Conservation (phyloP, 148 eudicot species). For the Amaranthus cruentus region DNA sequence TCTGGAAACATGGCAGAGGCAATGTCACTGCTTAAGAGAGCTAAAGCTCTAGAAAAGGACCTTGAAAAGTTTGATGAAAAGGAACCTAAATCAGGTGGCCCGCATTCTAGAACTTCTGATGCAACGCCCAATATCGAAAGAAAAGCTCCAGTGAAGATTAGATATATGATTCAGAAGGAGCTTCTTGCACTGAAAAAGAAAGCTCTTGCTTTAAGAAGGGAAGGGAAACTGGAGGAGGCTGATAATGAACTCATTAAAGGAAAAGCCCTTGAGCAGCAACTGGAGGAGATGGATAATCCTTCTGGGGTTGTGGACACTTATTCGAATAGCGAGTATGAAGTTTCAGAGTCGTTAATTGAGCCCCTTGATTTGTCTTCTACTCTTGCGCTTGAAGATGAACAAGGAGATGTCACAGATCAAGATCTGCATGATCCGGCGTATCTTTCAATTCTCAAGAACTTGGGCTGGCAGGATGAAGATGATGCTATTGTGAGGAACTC, state of each 20-base stretch:
- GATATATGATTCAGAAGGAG: conserved; percentile 68
- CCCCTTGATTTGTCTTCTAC: conserved; percentile 28
- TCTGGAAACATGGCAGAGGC: conserved; percentile 68
- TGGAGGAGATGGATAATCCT: conserved; percentile 67
- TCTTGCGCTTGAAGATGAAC: conserved; percentile 41
- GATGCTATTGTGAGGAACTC: conserved; percentile 24
- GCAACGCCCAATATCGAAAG: conserved; percentile 7
- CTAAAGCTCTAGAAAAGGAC: conserved; percentile 70
- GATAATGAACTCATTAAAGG: conserved; percentile 83
- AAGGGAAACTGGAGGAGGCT: conserved; percentile 80
- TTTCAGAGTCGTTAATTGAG: conserved; percentile 12
- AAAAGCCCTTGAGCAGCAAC: conserved; percentile 78
- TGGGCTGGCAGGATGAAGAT: conserved; percentile 90
- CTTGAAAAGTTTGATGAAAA: conserved; percentile 33
- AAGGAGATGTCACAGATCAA: conserved; percentile 69
- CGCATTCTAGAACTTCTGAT: conserved; percentile 20
- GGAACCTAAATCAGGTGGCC: conserved; percentile 8
- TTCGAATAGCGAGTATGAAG: conserved; percentile 9
- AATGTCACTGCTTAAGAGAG: conserved; percentile 58
- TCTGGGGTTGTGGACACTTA: conserved; percentile 24
- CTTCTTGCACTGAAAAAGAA: conserved; percentile 78
- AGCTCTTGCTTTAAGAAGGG: conserved; percentile 79
- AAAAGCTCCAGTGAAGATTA: conserved; percentile 57
- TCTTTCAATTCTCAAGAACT: conserved; percentile 58
- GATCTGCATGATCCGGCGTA: conserved; percentile 81